Evolutionary conservation across 2,329 filamentous ascomycete species (phyloP), one percentile per base, ranked within the genome.

Genomic region (Talaromyces sp.): DNA sequence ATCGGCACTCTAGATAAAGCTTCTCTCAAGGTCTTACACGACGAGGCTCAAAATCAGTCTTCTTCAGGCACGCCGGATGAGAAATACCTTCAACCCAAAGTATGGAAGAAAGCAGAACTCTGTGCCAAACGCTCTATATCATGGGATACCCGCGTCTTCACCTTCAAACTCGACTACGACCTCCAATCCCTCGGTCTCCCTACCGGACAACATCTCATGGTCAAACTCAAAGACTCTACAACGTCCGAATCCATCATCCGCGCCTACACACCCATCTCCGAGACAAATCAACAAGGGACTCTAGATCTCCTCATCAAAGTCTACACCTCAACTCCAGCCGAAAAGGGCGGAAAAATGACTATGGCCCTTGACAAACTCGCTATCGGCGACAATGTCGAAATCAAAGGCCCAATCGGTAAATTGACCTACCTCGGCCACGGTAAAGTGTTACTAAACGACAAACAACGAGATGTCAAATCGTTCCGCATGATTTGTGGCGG

Each of bases 401-500:
- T 96, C 82, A 96, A 95, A 78, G 93, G 93, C 0, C 93, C 93
- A 0, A 88, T 93, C 4, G 93, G 93, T 8, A 91, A 92, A 70
- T 94, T 97, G 68, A 86, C 90, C 71, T 97, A 97, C 71, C 80
- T 88, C 0, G 90, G 90, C 0, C 77, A 81, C 0, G 92, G 93
- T 0, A 68, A 77, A 1, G 92, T 90, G 70, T 73, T 79, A 0
- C 78, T 96, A 48, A 85, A 85, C 37, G 85, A 85, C 0, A 82
- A 80, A 22, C 75, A 81, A 65, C 81, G 88, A 10, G 77, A 70
- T 0, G 85, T 96, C 1, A 85, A 83, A 61, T 84, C 84, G 13
- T 92, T 97, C 75, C 82, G 90, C 73, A 96, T 97, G 92, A 88
- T 97, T 37, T 95, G 91, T 70, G 93, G 85, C 14, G 93, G 93